Percentiles rank a stretch among this genome's conserved stretches.
Conservation (phyloP, 2,329 filamentous ascomycete genomes). For the Cyanodermella asteris region DNA sequence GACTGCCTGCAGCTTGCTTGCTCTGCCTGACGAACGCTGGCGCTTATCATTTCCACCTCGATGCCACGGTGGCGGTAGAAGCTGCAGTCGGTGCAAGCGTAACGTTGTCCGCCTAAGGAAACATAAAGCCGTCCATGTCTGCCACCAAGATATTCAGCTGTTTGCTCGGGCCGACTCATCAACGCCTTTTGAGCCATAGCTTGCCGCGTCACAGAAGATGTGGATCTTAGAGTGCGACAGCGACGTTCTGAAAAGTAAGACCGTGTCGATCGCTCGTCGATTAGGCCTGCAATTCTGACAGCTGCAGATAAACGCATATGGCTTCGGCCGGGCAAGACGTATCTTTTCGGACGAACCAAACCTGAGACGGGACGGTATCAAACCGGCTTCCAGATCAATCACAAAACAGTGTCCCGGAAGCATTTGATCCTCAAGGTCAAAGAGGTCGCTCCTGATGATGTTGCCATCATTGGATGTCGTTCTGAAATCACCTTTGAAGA, state of each 20-base stretch:
- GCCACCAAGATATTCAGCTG: too few relatives aligned
- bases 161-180: too few relatives aligned
- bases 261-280: constrained; percentile 20
- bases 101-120: too few relatives aligned
- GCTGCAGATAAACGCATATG: constrained; percentile 47
- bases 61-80: too few relatives aligned
- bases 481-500: constrained; percentile 58
- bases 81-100: too few relatives aligned
- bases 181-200: too few relatives aligned
- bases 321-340: constrained; percentile 67
- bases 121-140: too few relatives aligned
- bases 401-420: constrained; percentile 71
- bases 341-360: constrained; percentile 61
- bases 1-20: too few relatives aligned
- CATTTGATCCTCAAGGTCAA: constrained; percentile 62
- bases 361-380: constrained; percentile 34
- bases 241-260: constrained; percentile 21
- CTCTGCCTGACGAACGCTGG: too few relatives aligned
- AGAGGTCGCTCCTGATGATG: constrained; percentile 41
- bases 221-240: constrained; percentile 38
- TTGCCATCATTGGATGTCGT: constrained; percentile 32
- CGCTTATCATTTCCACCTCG: too few relatives aligned
- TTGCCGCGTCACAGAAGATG: constrained; percentile 21
- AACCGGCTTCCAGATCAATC: constrained; percentile 46
- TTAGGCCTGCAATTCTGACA: constrained; percentile 13